A percentile compares a stretch with the other conserved stretches of the same genome.
phyloP scores from a whole-genome alignment of 768 basidiomycete species.

The Termitomyces sp. region DNA sequence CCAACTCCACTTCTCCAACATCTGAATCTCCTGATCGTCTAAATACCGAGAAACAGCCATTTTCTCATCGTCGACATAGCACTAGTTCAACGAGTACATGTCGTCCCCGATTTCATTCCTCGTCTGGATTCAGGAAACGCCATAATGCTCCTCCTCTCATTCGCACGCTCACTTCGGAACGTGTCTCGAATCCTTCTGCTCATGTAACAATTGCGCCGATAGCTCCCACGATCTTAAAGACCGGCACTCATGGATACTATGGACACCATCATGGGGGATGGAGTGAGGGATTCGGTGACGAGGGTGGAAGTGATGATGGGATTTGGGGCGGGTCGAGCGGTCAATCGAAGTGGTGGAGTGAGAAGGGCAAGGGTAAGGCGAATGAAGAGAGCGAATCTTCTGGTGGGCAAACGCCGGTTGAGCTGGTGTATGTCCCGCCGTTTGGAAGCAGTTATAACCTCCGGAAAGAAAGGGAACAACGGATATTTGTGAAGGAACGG shows the following conservation, averaged over 20 bases:
- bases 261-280: slow-evolving; percentile 31
- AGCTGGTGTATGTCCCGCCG: slow-evolving; percentile 68
- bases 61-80: slow-evolving; percentile 13
- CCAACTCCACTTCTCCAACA: slow-evolving; percentile 20
- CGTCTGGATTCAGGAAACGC: slow-evolving; percentile 17
- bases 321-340: slow-evolving; percentile 10
- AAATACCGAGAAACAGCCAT: slow-evolving; percentile 11
- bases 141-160: slow-evolving; percentile 21
- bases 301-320: slow-evolving; percentile 30
- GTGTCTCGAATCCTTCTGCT: slow-evolving; percentile 1
- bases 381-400: slow-evolving; percentile 20
- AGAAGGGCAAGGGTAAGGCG: slow-evolving; percentile 11
- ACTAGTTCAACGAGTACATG: slow-evolving; percentile 19
- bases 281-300: slow-evolving; percentile 45
- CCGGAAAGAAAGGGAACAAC: slow-evolving; percentile 17
- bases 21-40: slow-evolving; percentile 14
- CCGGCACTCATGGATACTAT: slow-evolving; percentile 45
- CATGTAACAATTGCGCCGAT: slow-evolving; percentile 45
- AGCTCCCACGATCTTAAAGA: slow-evolving; percentile 80
- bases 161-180: slow-evolving; percentile 14
- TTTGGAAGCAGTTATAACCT: slow-evolving; percentile 31
- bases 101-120: slow-evolving; percentile 14
- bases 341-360: slow-evolving; percentile 13
- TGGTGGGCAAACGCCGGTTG: slow-evolving; percentile 47
- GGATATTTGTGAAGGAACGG: slow-evolving; percentile 10